These are phyloP conservation scores for Talaromyces proteolyticus DNA, from an alignment of 495 filamentous ascomycete species.

Conservation along the genomic window DNA sequence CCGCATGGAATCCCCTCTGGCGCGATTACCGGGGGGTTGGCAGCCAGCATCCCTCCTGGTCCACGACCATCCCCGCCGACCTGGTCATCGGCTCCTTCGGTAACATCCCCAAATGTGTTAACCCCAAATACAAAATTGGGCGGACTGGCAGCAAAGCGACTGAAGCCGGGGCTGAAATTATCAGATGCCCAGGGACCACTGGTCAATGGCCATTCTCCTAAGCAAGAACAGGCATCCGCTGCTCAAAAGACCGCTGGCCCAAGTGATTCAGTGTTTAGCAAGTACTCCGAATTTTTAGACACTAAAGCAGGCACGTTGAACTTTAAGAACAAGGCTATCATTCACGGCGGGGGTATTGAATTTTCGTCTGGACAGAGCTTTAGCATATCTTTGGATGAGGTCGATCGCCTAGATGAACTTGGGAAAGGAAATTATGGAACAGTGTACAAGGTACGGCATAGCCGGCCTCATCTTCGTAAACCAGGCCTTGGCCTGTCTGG, in stretches of 20 bases:
- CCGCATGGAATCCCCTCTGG: conserved; percentile 17
- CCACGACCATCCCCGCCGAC: conserved; percentile 36
- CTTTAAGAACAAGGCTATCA: conserved; percentile 88
- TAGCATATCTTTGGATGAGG: conserved; percentile 90
- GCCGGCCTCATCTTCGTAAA: conserved; percentile 68
- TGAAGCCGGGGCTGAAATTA: conserved; percentile 45
- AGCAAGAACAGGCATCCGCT: conserved; percentile 12
- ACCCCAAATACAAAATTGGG: conserved; percentile 36
- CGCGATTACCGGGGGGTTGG: conserved; percentile 26
- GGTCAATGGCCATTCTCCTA: not conserved
- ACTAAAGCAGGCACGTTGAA: conserved; percentile 84
- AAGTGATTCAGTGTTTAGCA: conserved; percentile 68
- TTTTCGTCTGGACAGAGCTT: conserved; percentile 88
- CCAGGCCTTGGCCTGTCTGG: conserved; percentile 71
- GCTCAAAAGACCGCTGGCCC: conserved; percentile 14
- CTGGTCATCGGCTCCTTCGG: conserved; percentile 45
- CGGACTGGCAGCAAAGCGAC: conserved; percentile 48
- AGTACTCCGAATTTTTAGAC: conserved; percentile 89
- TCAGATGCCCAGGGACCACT: conserved; percentile 41
- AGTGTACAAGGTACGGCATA: conserved; percentile 92
- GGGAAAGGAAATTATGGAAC: conserved; percentile 99
- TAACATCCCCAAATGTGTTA: conserved; percentile 12
- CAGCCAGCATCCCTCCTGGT: conserved; percentile 30
- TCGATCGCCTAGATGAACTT: conserved; percentile 90
- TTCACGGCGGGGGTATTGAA: conserved; percentile 83